These are phyloP conservation scores for Pseudogymnoascus sp. DNA, from an alignment of 2,329 filamentous ascomycete genomes.

Conservation along the genomic window DNA sequence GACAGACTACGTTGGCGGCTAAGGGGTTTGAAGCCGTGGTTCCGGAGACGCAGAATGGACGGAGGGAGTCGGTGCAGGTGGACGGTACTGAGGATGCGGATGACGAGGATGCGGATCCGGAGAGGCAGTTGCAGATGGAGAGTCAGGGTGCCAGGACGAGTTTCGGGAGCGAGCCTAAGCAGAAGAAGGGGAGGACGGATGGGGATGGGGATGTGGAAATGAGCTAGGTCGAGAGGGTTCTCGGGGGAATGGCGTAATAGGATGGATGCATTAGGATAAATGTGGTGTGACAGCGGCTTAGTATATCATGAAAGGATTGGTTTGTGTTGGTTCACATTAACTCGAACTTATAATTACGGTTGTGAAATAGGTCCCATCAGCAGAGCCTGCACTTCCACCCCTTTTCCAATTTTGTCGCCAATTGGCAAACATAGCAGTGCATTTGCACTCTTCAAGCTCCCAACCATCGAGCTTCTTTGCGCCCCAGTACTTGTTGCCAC, in stretches of 20 bases:
- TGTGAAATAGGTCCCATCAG: slow-evolving; percentile 53
- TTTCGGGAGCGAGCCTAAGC: slow-evolving; percentile 12
- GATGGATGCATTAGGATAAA: slow-evolving; percentile 6
- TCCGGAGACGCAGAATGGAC: slow-evolving; percentile 13
- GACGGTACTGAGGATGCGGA: neutral
- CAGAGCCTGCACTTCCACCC: slow-evolving; percentile 65
- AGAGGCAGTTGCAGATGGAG: slow-evolving; percentile 27
- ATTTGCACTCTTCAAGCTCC: slow-evolving; percentile 83
- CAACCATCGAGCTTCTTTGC: slow-evolving; percentile 82
- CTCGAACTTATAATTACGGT: slow-evolving; percentile 13
- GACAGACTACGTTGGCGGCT: slow-evolving; percentile 22
- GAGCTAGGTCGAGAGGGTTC: slow-evolving; percentile 9
- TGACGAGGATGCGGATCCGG: slow-evolving; percentile 20
- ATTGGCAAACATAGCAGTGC: slow-evolving; percentile 60
- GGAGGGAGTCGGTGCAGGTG: neutral
- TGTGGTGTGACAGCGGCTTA: neutral
- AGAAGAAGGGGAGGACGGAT: slow-evolving; percentile 13
- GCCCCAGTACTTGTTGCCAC: slow-evolving; percentile 76
- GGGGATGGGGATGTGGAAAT: slow-evolving; percentile 24
- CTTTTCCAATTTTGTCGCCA: slow-evolving; percentile 52
- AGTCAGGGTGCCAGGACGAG: slow-evolving; percentile 19
- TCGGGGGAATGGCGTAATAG: slow-evolving; percentile 1
- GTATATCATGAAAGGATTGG: neutral
- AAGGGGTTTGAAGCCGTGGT: slow-evolving; percentile 16
- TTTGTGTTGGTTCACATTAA: neutral